Evolutionary conservation across 768 basidiomycete genomes (phyloP).

Genomic region (Podaxis sp.): DNA sequence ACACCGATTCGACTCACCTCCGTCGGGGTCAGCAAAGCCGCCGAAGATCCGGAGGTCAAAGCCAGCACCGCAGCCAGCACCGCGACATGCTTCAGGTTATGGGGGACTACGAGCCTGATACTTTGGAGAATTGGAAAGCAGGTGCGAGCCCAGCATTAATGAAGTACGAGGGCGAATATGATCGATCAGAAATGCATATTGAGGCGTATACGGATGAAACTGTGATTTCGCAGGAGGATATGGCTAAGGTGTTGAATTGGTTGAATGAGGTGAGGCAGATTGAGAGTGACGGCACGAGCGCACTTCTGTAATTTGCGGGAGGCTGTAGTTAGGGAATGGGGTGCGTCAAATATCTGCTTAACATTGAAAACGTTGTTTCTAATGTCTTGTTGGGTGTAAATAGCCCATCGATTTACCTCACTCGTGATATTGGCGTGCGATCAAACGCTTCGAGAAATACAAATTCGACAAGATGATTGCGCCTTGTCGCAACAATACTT

Average conservation of each 20-base stretch:
- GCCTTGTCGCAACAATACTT: conserved; percentile 87
- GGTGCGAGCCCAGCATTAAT: conserved; percentile 90
- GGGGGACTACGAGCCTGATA: conserved; percentile 88
- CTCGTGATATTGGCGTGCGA: too few species aligned
- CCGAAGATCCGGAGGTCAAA: conserved; percentile 74
- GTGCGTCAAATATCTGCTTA: conserved; percentile 37
- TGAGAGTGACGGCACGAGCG: conserved; percentile 78
- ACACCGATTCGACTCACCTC: conserved; percentile 69
- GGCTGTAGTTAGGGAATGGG: conserved; percentile 82
- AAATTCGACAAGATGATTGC: conserved; percentile 80
- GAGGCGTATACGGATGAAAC: conserved; percentile 96
- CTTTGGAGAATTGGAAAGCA: conserved; percentile 83
- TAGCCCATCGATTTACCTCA: conserved; percentile 91
- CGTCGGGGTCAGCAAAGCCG: conserved; percentile 57
- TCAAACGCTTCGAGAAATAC: conserved; percentile 90
- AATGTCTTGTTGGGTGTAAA: conserved; percentile 50
- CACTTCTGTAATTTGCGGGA: conserved; percentile 91
- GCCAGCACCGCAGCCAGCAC: conserved; percentile 74
- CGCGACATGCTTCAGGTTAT: conserved; percentile 88
- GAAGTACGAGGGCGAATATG: conserved; percentile 90
- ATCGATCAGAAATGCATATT: conserved; percentile 86
- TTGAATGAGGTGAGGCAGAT: conserved; percentile 74
- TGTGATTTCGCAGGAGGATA: conserved; percentile 69
- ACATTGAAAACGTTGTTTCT: background rate
- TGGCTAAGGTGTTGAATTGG: conserved; percentile 66